phyloP scores from a whole-genome alignment of 148 eudicot species.

The Heliamphora exappendiculata region DNA sequence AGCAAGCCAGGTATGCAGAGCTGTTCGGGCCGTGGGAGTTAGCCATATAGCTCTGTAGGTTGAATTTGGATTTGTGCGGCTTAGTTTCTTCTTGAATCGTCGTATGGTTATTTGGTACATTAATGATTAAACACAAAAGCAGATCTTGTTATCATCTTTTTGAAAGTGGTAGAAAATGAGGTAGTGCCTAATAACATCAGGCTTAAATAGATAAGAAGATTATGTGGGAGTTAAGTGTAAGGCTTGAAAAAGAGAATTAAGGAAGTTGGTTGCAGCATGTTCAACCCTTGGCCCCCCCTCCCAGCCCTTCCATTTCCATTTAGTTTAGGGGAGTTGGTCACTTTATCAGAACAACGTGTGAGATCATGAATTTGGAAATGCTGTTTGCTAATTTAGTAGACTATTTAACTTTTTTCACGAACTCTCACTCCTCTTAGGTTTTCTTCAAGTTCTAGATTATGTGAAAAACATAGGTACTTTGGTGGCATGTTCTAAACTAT shows the following conservation, averaged over 20 bases:
- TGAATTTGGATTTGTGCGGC: background rate
- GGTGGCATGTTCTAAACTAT: background rate
- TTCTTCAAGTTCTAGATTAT: background rate
- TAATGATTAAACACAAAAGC: background rate
- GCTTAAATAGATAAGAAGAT: background rate
- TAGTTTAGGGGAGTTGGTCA: background rate
- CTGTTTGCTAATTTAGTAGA: background rate
- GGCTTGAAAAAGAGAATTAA: background rate
- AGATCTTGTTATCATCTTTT: background rate
- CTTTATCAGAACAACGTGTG: background rate
- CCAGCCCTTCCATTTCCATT: background rate
- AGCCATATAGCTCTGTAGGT: background rate
- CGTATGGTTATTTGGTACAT: background rate
- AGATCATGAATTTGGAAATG: background rate
- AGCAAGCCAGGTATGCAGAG: slow-evolving; percentile 62
- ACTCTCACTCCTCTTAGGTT: background rate
- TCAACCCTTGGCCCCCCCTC: background rate
- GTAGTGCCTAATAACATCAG: background rate
- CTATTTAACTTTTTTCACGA: background rate
- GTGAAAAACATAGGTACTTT: background rate
- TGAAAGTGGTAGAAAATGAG: background rate
- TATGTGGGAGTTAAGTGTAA: background rate
- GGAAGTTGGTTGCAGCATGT: background rate
- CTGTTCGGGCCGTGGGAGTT: background rate
- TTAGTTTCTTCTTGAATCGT: background rate